Evolutionary conservation across 1,284 basidiomycete species (phyloP).

Genomic region (Irpex sp.): DNA sequence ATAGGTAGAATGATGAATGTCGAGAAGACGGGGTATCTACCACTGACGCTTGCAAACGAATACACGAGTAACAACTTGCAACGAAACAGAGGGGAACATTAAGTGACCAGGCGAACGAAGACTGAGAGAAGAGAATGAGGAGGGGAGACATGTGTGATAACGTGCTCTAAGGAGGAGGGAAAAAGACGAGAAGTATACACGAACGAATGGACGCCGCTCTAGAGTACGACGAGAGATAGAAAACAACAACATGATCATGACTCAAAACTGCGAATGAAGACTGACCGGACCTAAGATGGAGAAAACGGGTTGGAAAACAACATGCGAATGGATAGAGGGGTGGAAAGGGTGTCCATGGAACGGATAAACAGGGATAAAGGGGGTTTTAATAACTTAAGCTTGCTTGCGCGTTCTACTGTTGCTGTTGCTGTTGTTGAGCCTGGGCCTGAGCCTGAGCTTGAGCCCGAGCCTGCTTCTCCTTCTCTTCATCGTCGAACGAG

Average conservation of each 20-base stretch:
- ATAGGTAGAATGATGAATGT: neutral
- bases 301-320: neutral
- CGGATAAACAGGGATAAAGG: neutral
- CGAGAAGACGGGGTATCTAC: slow-evolving; percentile 4
- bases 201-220: slow-evolving; percentile 10
- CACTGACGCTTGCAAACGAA: neutral
- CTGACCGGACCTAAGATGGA: no score
- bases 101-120: slow-evolving; percentile 1
- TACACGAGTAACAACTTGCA: neutral
- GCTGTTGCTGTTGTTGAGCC: neutral
- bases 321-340: neutral
- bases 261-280: neutral
- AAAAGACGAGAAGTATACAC: neutral
- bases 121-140: neutral
- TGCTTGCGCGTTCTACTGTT: neutral
- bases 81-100: neutral
- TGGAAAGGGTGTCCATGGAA: neutral
- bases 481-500: slow-evolving; percentile 54
- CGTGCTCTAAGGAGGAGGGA: neutral
- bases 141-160: neutral
- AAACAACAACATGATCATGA: neutral
- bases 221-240: neutral
- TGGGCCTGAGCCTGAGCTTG: no score
- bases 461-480: neutral
- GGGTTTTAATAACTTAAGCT: neutral